These are phyloP conservation scores for Agaricus blazei DNA, from an alignment of 768 basidiomycete species.

Conservation along the genomic window DNA sequence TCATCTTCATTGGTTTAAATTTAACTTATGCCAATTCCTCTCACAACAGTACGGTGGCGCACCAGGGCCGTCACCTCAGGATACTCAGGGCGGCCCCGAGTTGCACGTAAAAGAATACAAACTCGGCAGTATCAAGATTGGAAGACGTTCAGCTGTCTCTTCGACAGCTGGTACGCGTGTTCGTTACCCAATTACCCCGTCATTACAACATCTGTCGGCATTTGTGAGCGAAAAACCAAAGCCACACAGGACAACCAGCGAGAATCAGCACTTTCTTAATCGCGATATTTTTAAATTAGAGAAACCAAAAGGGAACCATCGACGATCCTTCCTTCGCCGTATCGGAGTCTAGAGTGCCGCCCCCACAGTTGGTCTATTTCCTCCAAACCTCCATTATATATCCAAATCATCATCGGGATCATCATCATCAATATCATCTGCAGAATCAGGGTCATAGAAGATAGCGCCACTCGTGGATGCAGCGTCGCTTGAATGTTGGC, in stretches of 20 bases:
- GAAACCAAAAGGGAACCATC: neutral
- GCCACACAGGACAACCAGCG: neutral
- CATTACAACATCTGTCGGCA: neutral
- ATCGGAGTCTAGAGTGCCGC: neutral
- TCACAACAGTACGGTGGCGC: too few relatives aligned
- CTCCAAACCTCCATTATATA: slow-evolving; percentile 36
- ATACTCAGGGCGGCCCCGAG: neutral
- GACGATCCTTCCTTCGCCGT: slow-evolving; percentile 1
- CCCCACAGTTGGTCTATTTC: neutral
- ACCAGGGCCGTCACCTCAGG: neutral
- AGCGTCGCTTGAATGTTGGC: slow-evolving; percentile 24
- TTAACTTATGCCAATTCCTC: neutral
- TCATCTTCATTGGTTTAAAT: neutral
- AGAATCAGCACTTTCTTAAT: neutral
- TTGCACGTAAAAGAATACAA: too few relatives aligned
- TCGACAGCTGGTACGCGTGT: neutral
- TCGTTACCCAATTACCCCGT: neutral
- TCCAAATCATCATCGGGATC: slow-evolving; percentile 95
- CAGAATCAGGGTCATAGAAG: slow-evolving; percentile 88
- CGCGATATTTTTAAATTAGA: neutral
- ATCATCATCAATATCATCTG: slow-evolving; percentile 92
- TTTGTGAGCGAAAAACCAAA: neutral
- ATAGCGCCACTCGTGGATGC: slow-evolving; percentile 43
- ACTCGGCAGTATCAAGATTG: neutral
- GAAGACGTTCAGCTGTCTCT: neutral